Conservation (phyloP, 1,139 yeast genomes). For the Nakaseomyces glabratus region DNA sequence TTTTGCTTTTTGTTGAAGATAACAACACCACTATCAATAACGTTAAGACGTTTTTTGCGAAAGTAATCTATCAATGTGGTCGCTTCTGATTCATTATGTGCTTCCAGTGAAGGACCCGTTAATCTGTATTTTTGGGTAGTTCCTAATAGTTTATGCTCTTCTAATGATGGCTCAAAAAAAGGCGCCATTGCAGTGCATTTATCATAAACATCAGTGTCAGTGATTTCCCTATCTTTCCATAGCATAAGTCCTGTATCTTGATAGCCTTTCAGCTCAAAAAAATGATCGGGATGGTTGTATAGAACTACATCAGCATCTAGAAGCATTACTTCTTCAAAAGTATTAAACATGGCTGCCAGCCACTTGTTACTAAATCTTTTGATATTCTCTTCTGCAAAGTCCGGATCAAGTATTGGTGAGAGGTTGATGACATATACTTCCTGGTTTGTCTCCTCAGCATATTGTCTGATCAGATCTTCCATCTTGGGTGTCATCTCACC, state of each 20-base stretch:
- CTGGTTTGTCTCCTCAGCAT: constrained; percentile 1
- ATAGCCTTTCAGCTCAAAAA: constrained; percentile 30
- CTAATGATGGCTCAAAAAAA: constrained; percentile 35
- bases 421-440: constrained; percentile 1
- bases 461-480: neutral
- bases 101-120: constrained; percentile 16
- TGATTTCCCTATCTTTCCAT: constrained; percentile 39
- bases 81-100: constrained; percentile 10
- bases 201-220: constrained; percentile 31
- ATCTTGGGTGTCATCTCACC: neutral
- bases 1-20: constrained; percentile 38
- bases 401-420: neutral
- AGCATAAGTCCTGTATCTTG: constrained; percentile 36
- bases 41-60: constrained; percentile 35
- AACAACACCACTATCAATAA: constrained; percentile 50
- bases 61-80: constrained; percentile 15
- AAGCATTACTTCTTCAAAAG: constrained; percentile 42
- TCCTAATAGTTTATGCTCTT: constrained; percentile 34
- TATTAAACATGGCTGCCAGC: constrained; percentile 40
- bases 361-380: constrained; percentile 38
- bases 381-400: neutral
- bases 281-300: constrained; percentile 22
- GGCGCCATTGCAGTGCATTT: constrained; percentile 33
- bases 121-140: constrained; percentile 27
- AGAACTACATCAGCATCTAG: constrained; percentile 50